These are phyloP conservation scores for Paramecium primaurelia DNA, from an alignment of 73 alveolate genomes.

Conservation along the genomic window DNA sequence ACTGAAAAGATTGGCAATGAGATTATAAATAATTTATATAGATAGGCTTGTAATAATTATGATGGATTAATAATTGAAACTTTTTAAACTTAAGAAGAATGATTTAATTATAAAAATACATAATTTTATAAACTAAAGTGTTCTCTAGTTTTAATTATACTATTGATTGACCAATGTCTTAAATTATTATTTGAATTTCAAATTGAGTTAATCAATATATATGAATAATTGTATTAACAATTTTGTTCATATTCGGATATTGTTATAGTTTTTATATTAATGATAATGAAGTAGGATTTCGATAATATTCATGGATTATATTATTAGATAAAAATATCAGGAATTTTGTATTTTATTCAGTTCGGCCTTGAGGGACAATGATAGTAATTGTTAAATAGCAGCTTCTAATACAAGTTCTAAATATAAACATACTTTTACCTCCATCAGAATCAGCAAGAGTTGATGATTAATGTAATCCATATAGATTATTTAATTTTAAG, in stretches of 20 bases:
- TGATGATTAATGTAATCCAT: not conserved
- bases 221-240: not conserved
- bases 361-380: conserved; percentile 1
- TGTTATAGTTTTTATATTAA: not conserved
- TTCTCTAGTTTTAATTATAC: not conserved
- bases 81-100: not conserved
- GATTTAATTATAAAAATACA: not conserved
- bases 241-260: too few relatives aligned
- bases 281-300: not conserved
- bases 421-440: not conserved
- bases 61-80: not conserved
- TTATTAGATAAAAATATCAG: not conserved
- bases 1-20: not conserved
- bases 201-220: not conserved
- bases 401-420: not conserved
- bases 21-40: not conserved
- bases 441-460: not conserved
- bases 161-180: too few relatives aligned
- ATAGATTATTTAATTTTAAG: not conserved
- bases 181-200: not conserved
- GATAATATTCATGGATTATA: not conserved
- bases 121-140: not conserved
- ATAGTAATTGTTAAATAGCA: not conserved
- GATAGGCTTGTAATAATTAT: not conserved
- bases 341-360: not conserved